Base-by-base conservation (phyloP, 2,329 filamentous ascomycete species). In the Nectriaceae sp. region DNA sequence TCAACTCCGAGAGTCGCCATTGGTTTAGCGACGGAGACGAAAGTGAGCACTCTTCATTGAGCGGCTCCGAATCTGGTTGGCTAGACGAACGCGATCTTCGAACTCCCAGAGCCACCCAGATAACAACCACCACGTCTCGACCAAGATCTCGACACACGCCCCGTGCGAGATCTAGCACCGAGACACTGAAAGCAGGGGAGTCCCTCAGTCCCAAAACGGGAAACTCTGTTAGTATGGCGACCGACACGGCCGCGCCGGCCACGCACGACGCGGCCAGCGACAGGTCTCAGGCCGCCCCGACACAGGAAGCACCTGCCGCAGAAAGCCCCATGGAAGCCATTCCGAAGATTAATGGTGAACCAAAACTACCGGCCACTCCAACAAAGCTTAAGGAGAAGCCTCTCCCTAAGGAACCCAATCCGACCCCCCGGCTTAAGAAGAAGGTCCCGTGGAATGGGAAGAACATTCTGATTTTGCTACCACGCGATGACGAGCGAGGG, bases 1-100 rank as follows among this genome's bases (percentile, higher is more conserved):
- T 78, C 56, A 79, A 84, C 57, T 82, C 80, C 24, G 89, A 94
- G 65, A 82, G 83, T 56, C 84, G 83, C 52, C 87, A 90, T 69
- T 96, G 90, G 90, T 78, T 91, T 57, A 95, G 89, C 66, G 90
- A 95, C 61, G 72, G 64, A 60, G 74, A 82, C 64, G 82, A 82
- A 62, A 90, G 87, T 66, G 88, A 90, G 75, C 81, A 82, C 74
- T 88, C 85, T 79, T 89, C 85, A 75, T 61, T 86, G 82, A 86
- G 83, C 76, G 78, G 81, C 79, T 85, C 83, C 59, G 71, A 79
- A 65, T 75, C 75, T 53, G 77, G 72, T 53, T 80, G 76, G 74
- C 65, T 77, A 49, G 76, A 78, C 56, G 75, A 78, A 55, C 69
- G 74, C 40, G 71, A 75, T 43, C 66, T 70, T 40, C 70, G 65